Conservation (phyloP, 345 rosid genomes). For the Boechera divaricarpa region DNA sequence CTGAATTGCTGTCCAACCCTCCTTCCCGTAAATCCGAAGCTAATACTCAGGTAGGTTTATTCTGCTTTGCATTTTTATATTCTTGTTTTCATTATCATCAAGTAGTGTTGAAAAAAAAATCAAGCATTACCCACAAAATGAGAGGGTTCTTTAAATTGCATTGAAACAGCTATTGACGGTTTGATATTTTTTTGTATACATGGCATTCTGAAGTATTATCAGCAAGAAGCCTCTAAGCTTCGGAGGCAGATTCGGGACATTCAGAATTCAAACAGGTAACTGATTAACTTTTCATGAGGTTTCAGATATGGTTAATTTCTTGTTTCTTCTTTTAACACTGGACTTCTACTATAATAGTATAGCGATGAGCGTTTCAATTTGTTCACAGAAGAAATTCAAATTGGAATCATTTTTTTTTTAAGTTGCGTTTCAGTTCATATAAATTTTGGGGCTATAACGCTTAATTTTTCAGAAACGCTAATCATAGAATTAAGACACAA, state of each 20-base stretch:
- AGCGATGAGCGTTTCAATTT: not conserved
- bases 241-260: slow-evolving; percentile 75
- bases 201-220: slow-evolving; percentile 63
- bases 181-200: slow-evolving; percentile 23
- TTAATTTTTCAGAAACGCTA: not conserved
- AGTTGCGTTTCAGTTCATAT: not conserved
- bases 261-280: slow-evolving; percentile 74
- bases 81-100: not conserved
- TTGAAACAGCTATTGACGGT: slow-evolving; percentile 26
- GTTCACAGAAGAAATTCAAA: not conserved
- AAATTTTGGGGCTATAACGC: not conserved
- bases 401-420: not conserved
- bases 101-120: not conserved
- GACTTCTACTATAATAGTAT: not conserved
- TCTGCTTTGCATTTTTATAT: not conserved
- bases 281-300: not conserved
- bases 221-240: slow-evolving; percentile 94
- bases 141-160: slow-evolving; percentile 17
- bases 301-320: not conserved
- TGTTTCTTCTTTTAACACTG: slow-evolving; percentile 20
- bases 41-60: slow-evolving; percentile 73
- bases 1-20: slow-evolving; percentile 66
- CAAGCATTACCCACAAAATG: not conserved
- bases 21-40: slow-evolving; percentile 79
- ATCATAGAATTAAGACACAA: not conserved